Evolutionary conservation across 2,329 filamentous ascomycete species (phyloP).

Genomic region (Chaetomium sp.): DNA sequence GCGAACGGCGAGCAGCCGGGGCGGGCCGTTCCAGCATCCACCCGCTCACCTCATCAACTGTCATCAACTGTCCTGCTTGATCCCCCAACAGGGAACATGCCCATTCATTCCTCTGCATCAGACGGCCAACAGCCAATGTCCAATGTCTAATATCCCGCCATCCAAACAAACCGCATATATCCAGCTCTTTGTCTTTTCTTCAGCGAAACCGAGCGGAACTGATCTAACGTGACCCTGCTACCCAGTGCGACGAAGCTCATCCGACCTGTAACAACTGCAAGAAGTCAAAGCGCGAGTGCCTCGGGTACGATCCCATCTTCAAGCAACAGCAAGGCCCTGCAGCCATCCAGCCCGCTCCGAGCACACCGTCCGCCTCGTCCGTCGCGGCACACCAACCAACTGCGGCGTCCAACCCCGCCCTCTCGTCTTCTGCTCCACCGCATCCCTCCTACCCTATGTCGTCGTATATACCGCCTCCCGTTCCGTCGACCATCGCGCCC

Average conservation of each 20-base stretch:
- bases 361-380: constrained; percentile 24
- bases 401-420: constrained; percentile 26
- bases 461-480: constrained; percentile 31
- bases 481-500: constrained; percentile 18
- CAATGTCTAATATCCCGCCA: too few relatives aligned
- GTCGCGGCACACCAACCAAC: constrained; percentile 28
- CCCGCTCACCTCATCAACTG: too few relatives aligned
- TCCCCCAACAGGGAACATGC: too few relatives aligned
- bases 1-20: too few relatives aligned
- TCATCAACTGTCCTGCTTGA: too few relatives aligned
- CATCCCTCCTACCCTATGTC: constrained; percentile 34
- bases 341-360: constrained; percentile 61
- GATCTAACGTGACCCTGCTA: constrained; percentile 1
- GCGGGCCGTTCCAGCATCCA: too few relatives aligned
- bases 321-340: constrained; percentile 66
- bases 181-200: background rate
- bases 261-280: constrained; percentile 86
- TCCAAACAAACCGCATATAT: too few relatives aligned
- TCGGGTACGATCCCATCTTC: constrained; percentile 84
- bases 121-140: too few relatives aligned
- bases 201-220: background rate
- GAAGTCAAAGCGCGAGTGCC: constrained; percentile 80
- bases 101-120: too few relatives aligned
- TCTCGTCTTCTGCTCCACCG: constrained; percentile 19
- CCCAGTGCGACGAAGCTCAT: constrained; percentile 89